Evolutionary conservation across 2,329 filamentous ascomycete genomes (phyloP), one percentile per base, ranked within the genome.

Genomic region (Neurospora sp.): DNA sequence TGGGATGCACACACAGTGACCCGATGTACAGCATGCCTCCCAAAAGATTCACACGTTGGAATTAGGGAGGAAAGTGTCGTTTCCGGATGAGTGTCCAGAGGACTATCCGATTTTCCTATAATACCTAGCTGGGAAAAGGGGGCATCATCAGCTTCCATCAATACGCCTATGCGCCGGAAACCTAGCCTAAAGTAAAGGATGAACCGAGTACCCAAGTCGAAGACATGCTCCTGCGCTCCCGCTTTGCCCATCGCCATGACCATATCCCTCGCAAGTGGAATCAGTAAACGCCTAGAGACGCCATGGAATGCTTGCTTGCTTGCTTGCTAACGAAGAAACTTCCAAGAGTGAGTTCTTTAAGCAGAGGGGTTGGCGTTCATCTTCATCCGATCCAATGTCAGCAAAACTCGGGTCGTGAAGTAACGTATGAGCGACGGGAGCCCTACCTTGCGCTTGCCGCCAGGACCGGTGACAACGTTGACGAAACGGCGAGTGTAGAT

Each of bases 401-500:
- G 58, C 40, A 11, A 38, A 38, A 36, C 11, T 67, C 13, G 5
- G 15, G 19, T 19, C 36, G 1, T 19, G 17, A 4, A 39, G 13
- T 10, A 40, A 33, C n/a, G 0, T 15, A 52, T 72, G 8, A 42
- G 8, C 3, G 38, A 33, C 33, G 33, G 33, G 33, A 66, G 72
- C 75, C 85, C 81, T 84, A 96, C 93, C 93, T 97, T 97, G 85
- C 95, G 89, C 94, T 98, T 98, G 86, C 95, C 95, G 83, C 93
- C 94, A 77, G 94, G 74, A 19, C 76, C 96, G 85, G 97, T 89
- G 80, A 93, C 96, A 82, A 98, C 93, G 86, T 98, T 97, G 78
- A 98, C 94, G 87, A 98, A 98, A 80, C 95, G 93, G 83, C 95
- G 92, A 79, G 93, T 97, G 90, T 97, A 97, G 83, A 89, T 90